Base-by-base conservation (phyloP, 192 early-diverging fungal species). In the Cetraspora pellucida region DNA sequence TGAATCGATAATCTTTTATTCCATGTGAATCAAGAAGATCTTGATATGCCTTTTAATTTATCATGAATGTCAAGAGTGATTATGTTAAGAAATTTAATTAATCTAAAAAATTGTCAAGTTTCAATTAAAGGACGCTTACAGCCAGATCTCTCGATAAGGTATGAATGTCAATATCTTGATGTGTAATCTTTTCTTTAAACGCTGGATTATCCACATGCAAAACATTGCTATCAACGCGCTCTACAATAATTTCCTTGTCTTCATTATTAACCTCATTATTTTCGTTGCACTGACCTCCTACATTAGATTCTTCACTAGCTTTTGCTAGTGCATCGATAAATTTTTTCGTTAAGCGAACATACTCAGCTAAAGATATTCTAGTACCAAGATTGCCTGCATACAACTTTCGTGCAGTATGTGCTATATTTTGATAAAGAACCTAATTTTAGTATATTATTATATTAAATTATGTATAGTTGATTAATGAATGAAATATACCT, bases 1-100 rank as follows among this genome's bases (percentile, higher is more conserved):
- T 78, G 50, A 83, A 78, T 17, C 82, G 77, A 57, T 83, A 83
- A 27, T 83, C 82, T 65, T 83, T 83, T 60, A 83, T 74, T 30
- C 77, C 74, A 14, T 78, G 76, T 58, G 78, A 83, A 59, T 83
- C 82, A 28, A 83, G 52, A 13, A 80, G 82, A 30, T 83, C 79
- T 80, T 83, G 82, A 58, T 83, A 83, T 43, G 76, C 79, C 82
- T 83, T 49, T 67, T n/a, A n/a, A 23, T 9, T 1, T 9, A 37
- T 31, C 21, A 21, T 44, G 31, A 21, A 50, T n/a, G 16, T 2
- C 13, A 65, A 78, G 8, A 72, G 1, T 37, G 37, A 6, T 37
- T 37, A 1, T 37, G n/a, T 37, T 37, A 37, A 37, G 7, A 37
- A 37, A 37, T 37, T 37, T 37, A 37, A 37, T 37, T n/a, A n/a